Evolutionary conservation across 1,139 yeast genomes (phyloP).

Genomic region (Hyphopichia burtonii): DNA sequence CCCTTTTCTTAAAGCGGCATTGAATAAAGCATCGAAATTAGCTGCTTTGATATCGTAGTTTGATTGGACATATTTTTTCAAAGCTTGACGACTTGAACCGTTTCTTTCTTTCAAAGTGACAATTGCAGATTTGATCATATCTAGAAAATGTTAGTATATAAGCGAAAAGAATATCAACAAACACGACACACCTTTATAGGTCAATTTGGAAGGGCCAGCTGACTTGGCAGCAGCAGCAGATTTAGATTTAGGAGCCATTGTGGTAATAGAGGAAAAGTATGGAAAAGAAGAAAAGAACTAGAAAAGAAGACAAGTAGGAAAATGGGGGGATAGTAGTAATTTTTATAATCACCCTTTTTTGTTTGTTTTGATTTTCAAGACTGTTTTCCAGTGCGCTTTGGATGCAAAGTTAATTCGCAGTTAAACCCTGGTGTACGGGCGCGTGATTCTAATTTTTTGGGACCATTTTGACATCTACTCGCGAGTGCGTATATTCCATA

Average conservation of each 20-base stretch:
- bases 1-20: slow-evolving; percentile 77
- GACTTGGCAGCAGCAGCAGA: slow-evolving; percentile 20
- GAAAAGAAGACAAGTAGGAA: slow-evolving; percentile 6
- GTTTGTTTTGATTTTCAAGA: slow-evolving; percentile 2
- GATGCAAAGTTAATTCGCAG: background rate
- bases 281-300: slow-evolving; percentile 2
- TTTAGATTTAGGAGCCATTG: slow-evolving; percentile 27
- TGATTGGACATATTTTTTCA: slow-evolving; percentile 69
- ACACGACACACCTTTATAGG: slow-evolving; percentile 57
- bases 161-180: slow-evolving; percentile 2
- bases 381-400: background rate
- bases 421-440: background rate
- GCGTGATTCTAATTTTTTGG: too few relatives aligned
- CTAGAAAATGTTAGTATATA: slow-evolving; percentile 33
- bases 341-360: slow-evolving; percentile 1
- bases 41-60: slow-evolving; percentile 58
- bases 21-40: slow-evolving; percentile 76
- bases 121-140: slow-evolving; percentile 76
- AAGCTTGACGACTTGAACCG: slow-evolving; percentile 79
- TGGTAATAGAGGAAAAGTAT: slow-evolving; percentile 4
- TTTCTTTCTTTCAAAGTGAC: slow-evolving; percentile 72
- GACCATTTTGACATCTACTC: too few relatives aligned
- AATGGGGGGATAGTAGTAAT: slow-evolving; percentile 6
- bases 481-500: too few relatives aligned
- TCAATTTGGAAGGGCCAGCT: slow-evolving; percentile 35